Base-by-base conservation (phyloP, 208 protist genomes). In the Trichomonas gallinae region DNA sequence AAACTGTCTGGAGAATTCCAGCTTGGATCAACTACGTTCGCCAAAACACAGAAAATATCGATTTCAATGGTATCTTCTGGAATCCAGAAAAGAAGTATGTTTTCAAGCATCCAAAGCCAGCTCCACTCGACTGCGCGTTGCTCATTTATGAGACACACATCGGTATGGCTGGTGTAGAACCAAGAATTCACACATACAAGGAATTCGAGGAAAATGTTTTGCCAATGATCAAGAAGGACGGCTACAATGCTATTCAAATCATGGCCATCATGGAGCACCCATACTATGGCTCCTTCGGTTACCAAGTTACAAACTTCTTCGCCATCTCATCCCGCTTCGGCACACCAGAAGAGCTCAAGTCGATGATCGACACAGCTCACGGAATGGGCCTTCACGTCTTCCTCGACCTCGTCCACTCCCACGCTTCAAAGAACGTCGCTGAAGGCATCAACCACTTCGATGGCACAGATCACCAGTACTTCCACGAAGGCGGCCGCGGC, bases 261-360 rank as follows among this genome's bases (percentile, higher is more conserved):
- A 99, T 99, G 98, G 98, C 98, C 17, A 81, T 96, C 21, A 96
- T 97, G 91, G 98, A 99, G 97, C 98, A 99, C 96, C 97, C 98
- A 0, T 99, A 99, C 96, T 99, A 99, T 96, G 98, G 97, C 4
- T 98, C 97, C 0, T 99, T 99, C 96, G 98, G 98, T 0, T 99
- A 99, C 96, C 97, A 98, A 93, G 98, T 99, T 0, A 99, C 98
- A 17, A 98, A 97, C 51, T 98, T 98, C 96, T 99, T 99, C 96
- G 98, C 98, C 0, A 89, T 97, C 34, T 97, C 98, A 34, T 98
- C 96, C 0, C 97, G 98, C 11, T 98, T 87, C 96, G 97, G 97
- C 34, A 96, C 97, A 48, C 98, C 98, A 8, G 97, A 98, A 2
- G 98, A 98, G 89, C 97, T 99, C 4, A 98, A 98, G 96, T 96